Evolutionary conservation across 2,329 filamentous ascomycete species (phyloP).

Genomic region (Aspergillus glaucus): DNA sequence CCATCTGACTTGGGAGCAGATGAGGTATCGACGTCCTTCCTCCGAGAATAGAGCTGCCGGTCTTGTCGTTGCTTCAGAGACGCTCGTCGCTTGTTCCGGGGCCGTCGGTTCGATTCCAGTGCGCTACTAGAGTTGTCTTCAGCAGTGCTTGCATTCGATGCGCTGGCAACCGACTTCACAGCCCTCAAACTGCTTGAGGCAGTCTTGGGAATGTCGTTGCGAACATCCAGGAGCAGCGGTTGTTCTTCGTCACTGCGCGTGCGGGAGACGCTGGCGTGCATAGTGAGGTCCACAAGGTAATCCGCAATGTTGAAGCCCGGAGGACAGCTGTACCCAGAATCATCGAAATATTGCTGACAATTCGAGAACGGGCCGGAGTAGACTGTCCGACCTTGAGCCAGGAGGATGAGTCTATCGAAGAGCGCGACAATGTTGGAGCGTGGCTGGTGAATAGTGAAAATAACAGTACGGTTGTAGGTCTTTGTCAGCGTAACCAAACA

Average conservation of each 20-base stretch:
- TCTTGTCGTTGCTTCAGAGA: conserved; percentile 85
- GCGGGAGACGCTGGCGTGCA: conserved; percentile 70
- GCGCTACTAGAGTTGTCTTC: conserved; percentile 59
- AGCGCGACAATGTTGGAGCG: conserved; percentile 96
- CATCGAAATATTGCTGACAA: conserved; percentile 89
- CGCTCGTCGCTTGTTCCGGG: conserved; percentile 64
- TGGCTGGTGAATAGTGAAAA: conserved; percentile 97
- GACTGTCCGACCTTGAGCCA: conserved; percentile 82
- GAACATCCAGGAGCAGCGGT: conserved; percentile 51
- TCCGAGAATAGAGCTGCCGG: conserved; percentile 80
- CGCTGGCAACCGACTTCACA: conserved; percentile 83
- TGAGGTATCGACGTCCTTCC: conserved; percentile 54
- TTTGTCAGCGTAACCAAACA: conserved; percentile 92
- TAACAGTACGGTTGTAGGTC: conserved; percentile 91
- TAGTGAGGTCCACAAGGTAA: conserved; percentile 93
- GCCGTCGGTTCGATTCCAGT: conserved; percentile 57
- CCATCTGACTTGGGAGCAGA: conserved; percentile 59
- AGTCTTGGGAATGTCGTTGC: conserved; percentile 57
- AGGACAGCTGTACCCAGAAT: conserved; percentile 85
- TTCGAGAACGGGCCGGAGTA: conserved; percentile 86
- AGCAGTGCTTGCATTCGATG: conserved; percentile 63
- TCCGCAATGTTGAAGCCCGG: conserved; percentile 98
- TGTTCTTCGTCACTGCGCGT: conserved; percentile 49
- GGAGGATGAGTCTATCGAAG: conserved; percentile 86
- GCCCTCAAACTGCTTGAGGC: conserved; percentile 81